phyloP scores from a whole-genome alignment of 2,329 filamentous ascomycete species.

The Chrysoporthe cubensis region DNA sequence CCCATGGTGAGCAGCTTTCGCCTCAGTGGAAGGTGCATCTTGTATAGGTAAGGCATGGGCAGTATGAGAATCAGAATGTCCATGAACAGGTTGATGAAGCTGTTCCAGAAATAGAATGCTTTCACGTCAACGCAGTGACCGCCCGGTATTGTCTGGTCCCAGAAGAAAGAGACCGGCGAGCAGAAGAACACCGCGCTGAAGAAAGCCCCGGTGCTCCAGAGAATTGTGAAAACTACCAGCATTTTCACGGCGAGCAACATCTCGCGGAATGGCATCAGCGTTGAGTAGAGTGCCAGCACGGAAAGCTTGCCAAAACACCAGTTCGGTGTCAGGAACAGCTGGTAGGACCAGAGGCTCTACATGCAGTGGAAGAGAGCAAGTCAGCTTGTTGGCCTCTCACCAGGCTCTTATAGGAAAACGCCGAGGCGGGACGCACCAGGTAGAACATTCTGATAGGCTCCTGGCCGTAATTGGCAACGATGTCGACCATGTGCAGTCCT shows the following conservation, averaged over 20 bases:
- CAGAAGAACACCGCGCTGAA: neutral
- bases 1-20: constrained; percentile 1
- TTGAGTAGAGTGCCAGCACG: neutral
- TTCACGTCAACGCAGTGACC: neutral
- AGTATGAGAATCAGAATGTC: neutral
- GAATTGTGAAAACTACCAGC: neutral
- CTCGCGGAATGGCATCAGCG: neutral
- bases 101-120: neutral
- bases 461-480: neutral
- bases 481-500: neutral
- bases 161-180: neutral
- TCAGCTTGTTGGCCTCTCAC: neutral
- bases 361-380: neutral
- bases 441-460: neutral
- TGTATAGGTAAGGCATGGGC: neutral
- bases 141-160: neutral
- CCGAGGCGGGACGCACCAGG: neutral
- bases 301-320: constrained; percentile 4
- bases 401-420: neutral
- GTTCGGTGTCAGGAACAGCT: neutral
- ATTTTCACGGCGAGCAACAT: neutral
- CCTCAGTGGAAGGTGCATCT: neutral
- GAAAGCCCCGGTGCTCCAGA: neutral
- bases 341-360: neutral
- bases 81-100: neutral